Base-by-base conservation (phyloP, 495 filamentous ascomycete genomes). In the Penicillium taxi region DNA sequence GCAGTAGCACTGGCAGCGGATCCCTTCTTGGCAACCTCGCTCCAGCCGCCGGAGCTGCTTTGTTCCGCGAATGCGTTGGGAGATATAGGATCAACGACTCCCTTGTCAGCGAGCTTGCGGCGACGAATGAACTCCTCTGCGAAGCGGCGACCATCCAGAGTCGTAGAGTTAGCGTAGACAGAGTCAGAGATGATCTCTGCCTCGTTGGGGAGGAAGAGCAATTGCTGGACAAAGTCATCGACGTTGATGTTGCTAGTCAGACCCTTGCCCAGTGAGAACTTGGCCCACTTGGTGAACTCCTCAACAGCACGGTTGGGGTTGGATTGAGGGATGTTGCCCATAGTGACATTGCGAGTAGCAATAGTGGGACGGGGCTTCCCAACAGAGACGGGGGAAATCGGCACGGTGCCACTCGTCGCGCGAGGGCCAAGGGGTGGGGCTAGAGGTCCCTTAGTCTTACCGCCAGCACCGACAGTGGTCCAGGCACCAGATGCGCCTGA, bases 401-500 rank as follows among this genome's bases (percentile, higher is more conserved):
- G 64, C 14, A 63, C 40, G 5, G 60, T 56, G 43, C 65, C 64
- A 44, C 76, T 81, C 9, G 70, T 61, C 2, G 80, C 66, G 9
- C 82, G 75, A 16, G 64, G 69, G 20, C 77, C 72, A 13, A 69
- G 52, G 32, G 74, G 62, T 11, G 69, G 64, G n/a, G 70, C 69
- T 9, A 75, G 74, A 1, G 78, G 75, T 12, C 77, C 66, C 69
- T 94, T 96, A 21, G 81, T 73, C 64, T 95, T 96, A 4, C 91
- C 91, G 39, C 86, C 77, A 9, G 89, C 86, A n/a, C 93, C 93
- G 27, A 96, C 91, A 0, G 89, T 96, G 21, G 87, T 90, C 93
- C 93, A 96, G 13, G 86, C 88, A 25, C 81, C 70, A 34, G 68
- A 66, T 17, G 33, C 24, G 26, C 20, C 25, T 4, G 45, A 52